Evolutionary conservation across 1,139 yeast genomes (phyloP).

Genomic region (Meyerozyma sp.): DNA sequence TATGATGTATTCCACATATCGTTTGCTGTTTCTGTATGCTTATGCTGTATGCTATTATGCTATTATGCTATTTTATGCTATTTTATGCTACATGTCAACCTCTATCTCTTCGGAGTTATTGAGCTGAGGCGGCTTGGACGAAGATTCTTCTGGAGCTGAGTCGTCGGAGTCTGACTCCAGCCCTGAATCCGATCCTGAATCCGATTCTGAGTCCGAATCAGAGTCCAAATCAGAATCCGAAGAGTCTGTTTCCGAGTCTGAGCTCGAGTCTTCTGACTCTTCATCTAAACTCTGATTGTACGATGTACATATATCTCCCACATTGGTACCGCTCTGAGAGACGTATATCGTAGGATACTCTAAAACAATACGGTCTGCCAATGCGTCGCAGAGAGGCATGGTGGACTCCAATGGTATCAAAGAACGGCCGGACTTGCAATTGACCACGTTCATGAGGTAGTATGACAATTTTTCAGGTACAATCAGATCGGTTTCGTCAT

Average conservation of each 20-base stretch:
- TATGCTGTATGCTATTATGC: not conserved
- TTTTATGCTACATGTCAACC: conserved; percentile 1
- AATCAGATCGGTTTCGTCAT: conserved; percentile 7
- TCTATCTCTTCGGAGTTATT: conserved; percentile 1
- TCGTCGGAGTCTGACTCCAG: conserved; percentile 8
- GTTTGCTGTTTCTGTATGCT: not conserved
- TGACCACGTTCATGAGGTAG: conserved; percentile 30
- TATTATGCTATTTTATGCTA: not conserved
- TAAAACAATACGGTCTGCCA: conserved; percentile 56
- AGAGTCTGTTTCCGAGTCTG: conserved; percentile 2
- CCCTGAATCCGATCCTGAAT: conserved; percentile 10
- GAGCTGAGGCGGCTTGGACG: conserved; percentile 10
- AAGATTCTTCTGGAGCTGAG: conserved; percentile 18
- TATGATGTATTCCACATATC: no score
- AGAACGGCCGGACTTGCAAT: conserved; percentile 10
- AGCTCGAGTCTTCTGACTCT: not conserved
- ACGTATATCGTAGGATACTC: conserved; percentile 74
- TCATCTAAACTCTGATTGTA: conserved; percentile 2
- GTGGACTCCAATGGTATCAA: conserved; percentile 19
- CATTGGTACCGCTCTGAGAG: conserved; percentile 5
- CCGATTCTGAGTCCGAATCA: conserved; percentile 5
- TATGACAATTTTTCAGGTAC: conserved; percentile 21
- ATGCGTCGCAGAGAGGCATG: conserved; percentile 32
- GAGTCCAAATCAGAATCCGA: conserved; percentile 8
- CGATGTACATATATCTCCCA: not conserved